Conservation (phyloP, 768 basidiomycete genomes). For the Agrocybe praecox region DNA sequence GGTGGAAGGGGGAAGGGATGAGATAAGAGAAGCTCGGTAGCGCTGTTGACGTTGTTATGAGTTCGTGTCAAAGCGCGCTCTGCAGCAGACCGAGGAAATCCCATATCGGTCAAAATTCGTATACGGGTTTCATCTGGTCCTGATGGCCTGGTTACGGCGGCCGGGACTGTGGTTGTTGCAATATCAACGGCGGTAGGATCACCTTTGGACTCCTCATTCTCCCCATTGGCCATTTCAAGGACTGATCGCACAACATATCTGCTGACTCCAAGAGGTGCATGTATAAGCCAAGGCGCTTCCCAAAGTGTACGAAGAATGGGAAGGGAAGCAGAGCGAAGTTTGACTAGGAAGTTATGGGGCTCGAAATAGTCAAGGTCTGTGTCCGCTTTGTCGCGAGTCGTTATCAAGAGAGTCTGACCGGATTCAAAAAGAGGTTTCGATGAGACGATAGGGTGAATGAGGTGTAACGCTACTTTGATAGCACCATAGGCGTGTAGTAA, state of each 20-base stretch:
- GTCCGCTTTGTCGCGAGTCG: slow-evolving; percentile 78
- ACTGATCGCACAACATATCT: slow-evolving; percentile 77
- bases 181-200: slow-evolving; percentile 41
- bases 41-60: slow-evolving; percentile 86
- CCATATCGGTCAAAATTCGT: slow-evolving; percentile 92
- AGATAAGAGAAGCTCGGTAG: slow-evolving; percentile 83
- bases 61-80: slow-evolving; percentile 83
- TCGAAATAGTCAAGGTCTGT: slow-evolving; percentile 82
- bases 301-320: slow-evolving; percentile 74
- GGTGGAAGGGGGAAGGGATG: slow-evolving; percentile 80
- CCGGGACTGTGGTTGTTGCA: slow-evolving; percentile 20
- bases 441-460: slow-evolving; percentile 76
- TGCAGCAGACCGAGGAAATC: slow-evolving; percentile 88
- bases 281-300: slow-evolving; percentile 81
- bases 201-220: slow-evolving; percentile 71
- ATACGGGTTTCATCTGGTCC: slow-evolving; percentile 80
- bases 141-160: slow-evolving; percentile 33
- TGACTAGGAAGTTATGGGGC: slow-evolving; percentile 85
- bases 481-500: slow-evolving; percentile 79
- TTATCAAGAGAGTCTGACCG: slow-evolving; percentile 72
- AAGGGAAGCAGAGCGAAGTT: slow-evolving; percentile 68
- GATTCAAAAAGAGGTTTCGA: slow-evolving; percentile 85
- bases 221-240: slow-evolving; percentile 79
- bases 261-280: slow-evolving; percentile 73
- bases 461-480: slow-evolving; percentile 77